These are phyloP conservation scores for Aquanectria penicillioides DNA, from an alignment of 2,329 filamentous ascomycete species.

Conservation along the genomic window DNA sequence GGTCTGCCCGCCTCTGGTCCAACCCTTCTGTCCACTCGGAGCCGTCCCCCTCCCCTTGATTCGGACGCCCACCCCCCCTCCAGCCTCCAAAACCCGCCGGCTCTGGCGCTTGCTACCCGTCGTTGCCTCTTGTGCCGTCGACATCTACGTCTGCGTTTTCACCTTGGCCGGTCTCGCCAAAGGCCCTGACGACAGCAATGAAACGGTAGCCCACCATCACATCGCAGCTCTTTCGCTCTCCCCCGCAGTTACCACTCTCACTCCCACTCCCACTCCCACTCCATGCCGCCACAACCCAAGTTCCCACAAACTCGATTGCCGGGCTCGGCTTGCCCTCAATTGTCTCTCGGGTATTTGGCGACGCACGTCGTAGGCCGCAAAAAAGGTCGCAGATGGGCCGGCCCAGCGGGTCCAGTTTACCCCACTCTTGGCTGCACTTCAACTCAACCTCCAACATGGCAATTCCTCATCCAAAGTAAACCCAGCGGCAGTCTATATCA, in stretches of 20 bases:
- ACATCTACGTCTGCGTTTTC: neutral
- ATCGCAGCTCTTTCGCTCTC: neutral
- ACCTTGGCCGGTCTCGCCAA: neutral
- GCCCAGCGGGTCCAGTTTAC: conserved; percentile 18
- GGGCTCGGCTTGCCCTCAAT: neutral
- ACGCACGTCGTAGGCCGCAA: too few species aligned
- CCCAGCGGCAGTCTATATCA: conserved; percentile 3
- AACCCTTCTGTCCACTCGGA: conserved; percentile 16
- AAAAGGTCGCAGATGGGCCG: conserved; percentile 19
- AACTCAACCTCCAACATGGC: conserved; percentile 22
- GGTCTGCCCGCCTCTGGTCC: too few species aligned
- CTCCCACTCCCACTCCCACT: too few species aligned
- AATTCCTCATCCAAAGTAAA: conserved; percentile 9
- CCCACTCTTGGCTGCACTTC: conserved; percentile 13
- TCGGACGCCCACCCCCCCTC: neutral
- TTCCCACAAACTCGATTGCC: conserved; percentile 4
- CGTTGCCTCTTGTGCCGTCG: neutral
- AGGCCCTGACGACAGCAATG: neutral
- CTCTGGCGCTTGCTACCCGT: conserved; percentile 10
- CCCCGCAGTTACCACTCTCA: conserved; percentile 8
- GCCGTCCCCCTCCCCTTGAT: conserved; percentile 8
- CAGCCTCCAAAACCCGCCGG: neutral
- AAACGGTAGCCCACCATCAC: neutral
- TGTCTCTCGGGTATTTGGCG: conserved; percentile 17
- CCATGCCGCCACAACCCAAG: neutral